Evolutionary conservation across 805 yeast genomes (phyloP), one percentile per base, ranked within the genome.

Genomic region (Vanderwaltozyma polyspora): DNA sequence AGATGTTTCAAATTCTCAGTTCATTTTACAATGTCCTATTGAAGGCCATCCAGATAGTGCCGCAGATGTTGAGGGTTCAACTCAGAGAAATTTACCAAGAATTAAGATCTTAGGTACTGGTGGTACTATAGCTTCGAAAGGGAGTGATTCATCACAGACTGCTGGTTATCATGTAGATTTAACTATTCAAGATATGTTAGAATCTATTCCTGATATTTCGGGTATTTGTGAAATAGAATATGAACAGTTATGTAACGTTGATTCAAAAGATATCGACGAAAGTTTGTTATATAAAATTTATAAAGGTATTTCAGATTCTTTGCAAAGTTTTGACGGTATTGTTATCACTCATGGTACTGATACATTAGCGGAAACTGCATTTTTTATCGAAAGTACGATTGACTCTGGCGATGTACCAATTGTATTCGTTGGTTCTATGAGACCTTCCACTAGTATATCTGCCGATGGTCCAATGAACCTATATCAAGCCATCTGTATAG

Each of bases 271-370:
- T 38, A 63, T 76, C 21, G 65, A 70, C 26, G 65, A 69, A 30
- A 43, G 46, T 1, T 67, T 71, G 28, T 55, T 76, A 36, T 46
- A 65, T 34, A 56, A 59, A 31, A 62, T 76, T 31, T 65, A 72
- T 39, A 52, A 59, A 29, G 67, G 68, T 36, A 63, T 76, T 14
- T 53, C 65, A 10, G 61, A 62, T 17, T 67, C 69, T 22, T 49
- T 74, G 25, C 60, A 55, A 28, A 52, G 50, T 12, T 70, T 63
- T 41, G 74, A 72, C 45, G 81, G 80, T 27, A 66, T 74, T 14
- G 81, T 76, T 28, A 70, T 76, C 25, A 76, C 81, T 1, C 83
- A 76, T 51, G 83, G 83, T n/a, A 76, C 83, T 6, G 83, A 76
- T 46, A 72, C 81, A 2, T 63, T 74, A 60, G 76, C 77, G 33